Base-by-base conservation (phyloP, 2,329 filamentous ascomycete species). In the Fusarium buxicola region DNA sequence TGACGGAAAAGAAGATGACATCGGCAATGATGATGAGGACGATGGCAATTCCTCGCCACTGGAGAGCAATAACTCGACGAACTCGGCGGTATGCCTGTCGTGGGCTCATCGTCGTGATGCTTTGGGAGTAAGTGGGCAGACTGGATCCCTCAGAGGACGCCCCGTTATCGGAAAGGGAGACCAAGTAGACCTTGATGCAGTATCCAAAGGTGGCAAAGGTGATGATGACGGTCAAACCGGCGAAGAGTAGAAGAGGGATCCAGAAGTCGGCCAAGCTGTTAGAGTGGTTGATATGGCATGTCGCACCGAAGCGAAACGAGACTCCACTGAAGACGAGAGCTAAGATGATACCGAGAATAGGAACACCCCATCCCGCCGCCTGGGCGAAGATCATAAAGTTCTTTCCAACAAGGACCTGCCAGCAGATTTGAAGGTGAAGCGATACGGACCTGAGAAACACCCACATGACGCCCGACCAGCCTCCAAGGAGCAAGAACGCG, bases 361-460 rank as follows among this genome's bases (percentile, higher is more conserved):
- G 92, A 40, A 98, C 84, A 15, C 90, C 91, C 91, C 94, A 97
- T 60, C 95, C 95, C 8, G 89, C 80, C 13, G 85, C 83, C 71
- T 97, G 88, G 4, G 94, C 89, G 65, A 86, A 85, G 81, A 92
- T 92, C 87, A 97, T 97, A 77, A 97, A 98, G 70, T 85, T 91
- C 39, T 88, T 86, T 34, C 95, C 95, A 5, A 96, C 91, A 8
- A 94, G 88, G 30, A 96, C 84, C 75, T 98, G 93, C 95, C 95
- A 99, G 81, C 94, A 97, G 65, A 99, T 97, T 76, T 98, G 95
- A 24, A 99, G 87, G 76, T 99, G 95, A 69, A 99, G 89, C 5
- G 93, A 96, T 30, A 98, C 79, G 0, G 94, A 91, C 63, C 95
- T 88, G 58, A 97, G 84, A 74, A 97, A 96, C 63, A 94, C 87